Evolutionary conservation across 331 rosid species (phyloP).

Genomic region (Pyrus hybrid): DNA sequence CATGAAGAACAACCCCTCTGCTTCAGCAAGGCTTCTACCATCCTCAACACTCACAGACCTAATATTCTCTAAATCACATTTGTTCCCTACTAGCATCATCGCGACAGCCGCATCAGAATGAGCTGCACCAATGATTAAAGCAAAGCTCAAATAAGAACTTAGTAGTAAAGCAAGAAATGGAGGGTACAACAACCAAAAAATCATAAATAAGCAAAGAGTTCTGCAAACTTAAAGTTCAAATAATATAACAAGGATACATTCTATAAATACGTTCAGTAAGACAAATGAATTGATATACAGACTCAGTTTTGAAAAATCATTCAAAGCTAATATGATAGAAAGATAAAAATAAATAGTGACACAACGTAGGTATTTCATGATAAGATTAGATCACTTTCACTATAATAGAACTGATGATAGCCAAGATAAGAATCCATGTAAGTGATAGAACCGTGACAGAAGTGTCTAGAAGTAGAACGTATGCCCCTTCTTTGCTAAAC

Average conservation of each 20-base stretch:
- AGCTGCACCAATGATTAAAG: slow-evolving; percentile 41
- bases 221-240: background rate
- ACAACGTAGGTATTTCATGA: no score
- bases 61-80: slow-evolving; percentile 71
- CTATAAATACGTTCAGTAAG: no score
- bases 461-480: no score
- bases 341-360: no score
- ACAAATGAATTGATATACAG: background rate
- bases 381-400: no score
- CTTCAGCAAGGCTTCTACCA: slow-evolving; percentile 82
- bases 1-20: slow-evolving; percentile 91
- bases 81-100: slow-evolving; percentile 92
- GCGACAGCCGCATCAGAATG: slow-evolving; percentile 91
- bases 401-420: no score
- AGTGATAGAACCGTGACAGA: no score
- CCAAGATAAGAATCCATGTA: no score
- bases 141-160: background rate
- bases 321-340: no score
- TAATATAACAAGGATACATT: background rate
- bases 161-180: background rate
- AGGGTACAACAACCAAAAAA: background rate
- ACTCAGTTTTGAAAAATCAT: background rate
- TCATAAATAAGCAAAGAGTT: background rate
- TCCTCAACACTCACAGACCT: slow-evolving; percentile 78
- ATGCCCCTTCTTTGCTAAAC: no score